phyloP scores from a whole-genome alignment of 2,329 filamentous ascomycete genomes.

The Pestalotiopsis sp. region DNA sequence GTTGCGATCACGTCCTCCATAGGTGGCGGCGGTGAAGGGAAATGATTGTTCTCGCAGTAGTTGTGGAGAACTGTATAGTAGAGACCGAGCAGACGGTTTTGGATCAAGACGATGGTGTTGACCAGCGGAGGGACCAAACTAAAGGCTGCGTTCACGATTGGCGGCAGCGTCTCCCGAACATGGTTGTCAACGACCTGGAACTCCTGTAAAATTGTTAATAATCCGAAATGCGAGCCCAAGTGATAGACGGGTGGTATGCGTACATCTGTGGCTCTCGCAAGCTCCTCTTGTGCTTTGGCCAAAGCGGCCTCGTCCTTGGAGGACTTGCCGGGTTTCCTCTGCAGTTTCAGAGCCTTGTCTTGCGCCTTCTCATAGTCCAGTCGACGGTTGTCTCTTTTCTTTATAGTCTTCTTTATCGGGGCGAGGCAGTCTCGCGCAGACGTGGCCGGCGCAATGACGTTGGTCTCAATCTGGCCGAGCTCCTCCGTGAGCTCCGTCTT shows the following conservation, averaged over 20 bases:
- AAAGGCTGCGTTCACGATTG: constrained; percentile 70
- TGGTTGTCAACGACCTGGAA: constrained; percentile 77
- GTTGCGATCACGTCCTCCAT: constrained; percentile 70
- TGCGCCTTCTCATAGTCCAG: constrained; percentile 80
- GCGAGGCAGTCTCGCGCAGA: constrained; percentile 70
- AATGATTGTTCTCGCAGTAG: constrained; percentile 69
- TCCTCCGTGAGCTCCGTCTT: constrained; percentile 73
- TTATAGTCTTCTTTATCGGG: constrained; percentile 79
- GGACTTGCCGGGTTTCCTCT: constrained; percentile 69
- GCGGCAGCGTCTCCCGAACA: constrained; percentile 70
- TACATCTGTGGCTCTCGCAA: constrained; percentile 66
- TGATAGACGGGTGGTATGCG: constrained; percentile 16
- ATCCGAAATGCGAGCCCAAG: neutral
- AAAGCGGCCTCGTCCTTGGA: constrained; percentile 74
- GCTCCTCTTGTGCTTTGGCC: constrained; percentile 71
- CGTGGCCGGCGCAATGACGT: constrained; percentile 69
- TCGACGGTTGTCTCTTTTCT: constrained; percentile 81
- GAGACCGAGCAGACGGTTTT: constrained; percentile 75
- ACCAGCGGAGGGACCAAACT: constrained; percentile 74
- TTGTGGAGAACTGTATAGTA: constrained; percentile 77
- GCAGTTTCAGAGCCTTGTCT: constrained; percentile 67
- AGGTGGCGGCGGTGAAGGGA: constrained; percentile 72
- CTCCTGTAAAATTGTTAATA: constrained; percentile 46
- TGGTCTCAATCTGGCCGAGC: constrained; percentile 68
- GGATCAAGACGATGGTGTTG: constrained; percentile 70